Conservation (phyloP, 176 grass and related monocot genomes). For the Bonia amplexicaulis region DNA sequence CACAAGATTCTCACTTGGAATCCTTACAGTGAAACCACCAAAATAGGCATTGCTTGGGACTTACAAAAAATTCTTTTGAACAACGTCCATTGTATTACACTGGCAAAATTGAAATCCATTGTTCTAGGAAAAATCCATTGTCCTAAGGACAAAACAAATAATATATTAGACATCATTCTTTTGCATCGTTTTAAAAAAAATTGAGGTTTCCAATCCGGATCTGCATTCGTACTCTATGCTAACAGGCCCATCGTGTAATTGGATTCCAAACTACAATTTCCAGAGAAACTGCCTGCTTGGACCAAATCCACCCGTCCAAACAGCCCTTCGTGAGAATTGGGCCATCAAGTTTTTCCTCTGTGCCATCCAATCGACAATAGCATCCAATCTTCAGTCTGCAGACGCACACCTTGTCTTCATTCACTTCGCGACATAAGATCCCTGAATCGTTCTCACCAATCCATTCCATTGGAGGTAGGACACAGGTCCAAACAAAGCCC, state of each 20-base stretch:
- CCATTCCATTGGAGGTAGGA: not conserved
- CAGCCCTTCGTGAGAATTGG: not conserved
- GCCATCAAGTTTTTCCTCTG: not conserved
- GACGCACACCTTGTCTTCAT: not conserved
- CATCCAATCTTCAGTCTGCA: not conserved
- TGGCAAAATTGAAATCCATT: no score
- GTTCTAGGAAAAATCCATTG: no score
- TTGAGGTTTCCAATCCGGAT: not conserved
- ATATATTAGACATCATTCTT: no score
- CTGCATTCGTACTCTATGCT: not conserved
- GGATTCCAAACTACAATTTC: not conserved
- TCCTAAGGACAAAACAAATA: no score
- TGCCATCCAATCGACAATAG: not conserved
- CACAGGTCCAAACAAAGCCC: not conserved
- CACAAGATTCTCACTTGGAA: no score
- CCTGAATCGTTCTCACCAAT: not conserved
- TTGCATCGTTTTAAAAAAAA: no score
- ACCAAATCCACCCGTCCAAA: not conserved
- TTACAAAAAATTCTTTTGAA: no score
- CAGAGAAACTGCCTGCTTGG: not conserved
- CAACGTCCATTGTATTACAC: no score
- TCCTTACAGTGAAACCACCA: no score
- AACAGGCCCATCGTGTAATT: not conserved
- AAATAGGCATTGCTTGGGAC: no score
- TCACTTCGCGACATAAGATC: not conserved